Evolutionary conservation across 176 grass and related monocot species (phyloP).

Genomic region (Raddia distichophylla): DNA sequence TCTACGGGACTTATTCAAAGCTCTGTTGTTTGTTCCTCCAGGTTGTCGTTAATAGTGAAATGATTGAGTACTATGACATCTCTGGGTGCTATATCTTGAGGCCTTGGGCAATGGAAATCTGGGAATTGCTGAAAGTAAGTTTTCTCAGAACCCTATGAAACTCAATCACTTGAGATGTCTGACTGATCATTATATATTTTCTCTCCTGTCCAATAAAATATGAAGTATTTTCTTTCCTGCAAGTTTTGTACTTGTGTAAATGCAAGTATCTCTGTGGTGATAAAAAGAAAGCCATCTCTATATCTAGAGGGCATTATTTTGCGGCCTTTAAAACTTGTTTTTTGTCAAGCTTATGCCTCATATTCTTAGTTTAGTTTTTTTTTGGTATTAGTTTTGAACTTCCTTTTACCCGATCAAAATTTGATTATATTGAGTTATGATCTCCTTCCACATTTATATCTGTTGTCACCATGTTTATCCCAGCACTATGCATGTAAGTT

Average conservation of each 20-base stretch:
- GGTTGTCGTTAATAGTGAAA: constrained; percentile 93
- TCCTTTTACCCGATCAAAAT: neutral
- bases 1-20: neutral
- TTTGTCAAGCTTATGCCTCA: neutral
- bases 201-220: constrained; percentile 5
- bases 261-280: neutral
- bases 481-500: neutral
- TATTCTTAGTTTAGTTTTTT: neutral
- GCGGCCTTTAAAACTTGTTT: neutral
- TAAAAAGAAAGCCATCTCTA: neutral
- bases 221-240: neutral
- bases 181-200: neutral
- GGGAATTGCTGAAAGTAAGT: constrained; percentile 81
- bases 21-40: constrained; percentile 35
- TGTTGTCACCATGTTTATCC: neutral
- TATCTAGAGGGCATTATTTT: neutral
- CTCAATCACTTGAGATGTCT: neutral
- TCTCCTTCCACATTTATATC: neutral
- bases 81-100: constrained; percentile 95
- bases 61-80: constrained; percentile 99
- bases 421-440: neutral
- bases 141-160: neutral
- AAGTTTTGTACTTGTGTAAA: constrained; percentile 5
- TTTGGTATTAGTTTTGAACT: neutral
- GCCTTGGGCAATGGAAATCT: constrained; percentile 89